Evolutionary conservation across 2,329 filamentous ascomycete genomes (phyloP), one percentile per base, ranked within the genome.

Genomic region (Cercospora sp.): DNA sequence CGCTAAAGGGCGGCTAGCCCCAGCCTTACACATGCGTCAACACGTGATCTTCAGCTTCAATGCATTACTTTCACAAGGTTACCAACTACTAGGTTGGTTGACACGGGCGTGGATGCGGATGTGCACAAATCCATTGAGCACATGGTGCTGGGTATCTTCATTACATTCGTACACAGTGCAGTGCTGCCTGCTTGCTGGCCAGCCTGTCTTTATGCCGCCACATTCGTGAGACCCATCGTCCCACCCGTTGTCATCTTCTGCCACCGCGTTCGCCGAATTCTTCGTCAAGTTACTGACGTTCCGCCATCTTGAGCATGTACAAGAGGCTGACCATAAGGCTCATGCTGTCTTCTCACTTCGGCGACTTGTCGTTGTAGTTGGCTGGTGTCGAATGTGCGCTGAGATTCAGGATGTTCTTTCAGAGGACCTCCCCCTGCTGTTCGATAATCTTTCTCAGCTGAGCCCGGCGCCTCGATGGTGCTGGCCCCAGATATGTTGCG

Each of bases 401-500:
- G 72, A 49, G 74, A 69, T 18, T 69, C 71, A 1, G 71, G 71
- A 13, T 63, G 24, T 32, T 74, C 74, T 66, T 69, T 72, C n/a
- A 65, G 62, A 5, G 72, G 63, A 1, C 69, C 69, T 34, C 66
- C 64, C 5, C 70, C 65, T 9, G 65, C 64, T 21, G 68, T 66
- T 57, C 66, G 58, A 10, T 59, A 37, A 16, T 70, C 65, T 63
- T 71, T 73, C 57, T 74, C 73, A 12, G 70, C 70, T 10, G 72
- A 73, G n/a, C 70, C 71, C 10, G 72, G 72, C 21, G 76, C 76
- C 51, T 78, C 76, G 53, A 78, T 77, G 2, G 77, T 78, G 68
- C 75, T 78, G 1, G 79, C 81, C 24, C 79, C 81, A 5, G 80
- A 78, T 37, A 78, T 80, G 63, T 74, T 72, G 12, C 81, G 79